A percentile compares a stretch with the other conserved stretches of the same genome.
Evolutionary conservation across 1,284 basidiomycete genomes (phyloP).

Genomic region (Sporisorium iseilematis-ciliati): DNA sequence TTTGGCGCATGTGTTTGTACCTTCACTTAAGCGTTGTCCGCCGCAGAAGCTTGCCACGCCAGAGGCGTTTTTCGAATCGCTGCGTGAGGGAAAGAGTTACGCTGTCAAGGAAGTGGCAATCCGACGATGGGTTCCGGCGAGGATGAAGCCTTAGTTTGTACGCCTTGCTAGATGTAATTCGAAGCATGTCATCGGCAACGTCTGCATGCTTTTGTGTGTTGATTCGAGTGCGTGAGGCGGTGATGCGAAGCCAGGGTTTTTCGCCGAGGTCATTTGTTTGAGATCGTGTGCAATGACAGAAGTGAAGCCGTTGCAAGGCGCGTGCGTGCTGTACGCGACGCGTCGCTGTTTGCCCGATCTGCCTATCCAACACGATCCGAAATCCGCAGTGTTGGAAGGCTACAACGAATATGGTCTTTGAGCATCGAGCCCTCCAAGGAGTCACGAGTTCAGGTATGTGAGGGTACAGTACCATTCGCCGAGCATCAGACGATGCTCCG

Average conservation of each 20-base stretch:
- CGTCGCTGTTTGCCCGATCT: slow-evolving; percentile 13
- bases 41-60: slow-evolving; percentile 51
- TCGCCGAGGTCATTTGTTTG: slow-evolving; percentile 1
- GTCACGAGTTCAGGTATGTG: neutral
- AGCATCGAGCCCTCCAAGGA: neutral
- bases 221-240: neutral
- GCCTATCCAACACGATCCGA: neutral
- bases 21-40: slow-evolving; percentile 43
- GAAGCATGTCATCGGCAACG: neutral
- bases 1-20: slow-evolving; percentile 63
- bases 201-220: neutral
- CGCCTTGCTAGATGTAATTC: neutral
- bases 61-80: slow-evolving; percentile 76
- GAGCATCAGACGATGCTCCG: neutral
- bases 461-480: neutral
- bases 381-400: neutral
- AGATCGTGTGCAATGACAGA: slow-evolving; percentile 3
- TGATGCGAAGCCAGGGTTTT: neutral
- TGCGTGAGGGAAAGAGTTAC: slow-evolving; percentile 74
- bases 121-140: slow-evolving; percentile 86
- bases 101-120: slow-evolving; percentile 84
- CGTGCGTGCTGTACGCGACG: slow-evolving; percentile 32
- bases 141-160: slow-evolving; percentile 81
- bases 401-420: neutral
- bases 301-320: neutral